Conservation (phyloP, 1,284 basidiomycete genomes). For the Earliella scabrosa region DNA sequence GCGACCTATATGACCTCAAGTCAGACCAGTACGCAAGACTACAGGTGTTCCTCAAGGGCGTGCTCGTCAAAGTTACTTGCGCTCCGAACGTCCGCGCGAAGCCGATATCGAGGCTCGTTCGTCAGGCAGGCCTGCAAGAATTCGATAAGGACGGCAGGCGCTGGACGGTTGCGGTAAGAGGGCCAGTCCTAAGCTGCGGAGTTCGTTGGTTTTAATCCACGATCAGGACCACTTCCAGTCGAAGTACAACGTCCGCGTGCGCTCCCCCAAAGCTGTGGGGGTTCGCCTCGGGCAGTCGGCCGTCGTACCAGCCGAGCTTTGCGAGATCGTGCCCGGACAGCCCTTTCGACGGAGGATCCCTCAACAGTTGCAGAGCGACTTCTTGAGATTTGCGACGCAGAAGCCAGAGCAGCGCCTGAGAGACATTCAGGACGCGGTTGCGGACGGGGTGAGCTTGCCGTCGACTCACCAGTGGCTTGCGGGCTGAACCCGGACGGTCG, state of each 20-base stretch:
- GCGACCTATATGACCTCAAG: constrained; percentile 25
- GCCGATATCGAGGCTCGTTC: constrained; percentile 30
- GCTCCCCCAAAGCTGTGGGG: constrained; percentile 43
- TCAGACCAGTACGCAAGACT: constrained; percentile 31
- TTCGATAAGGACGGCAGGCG: constrained; percentile 39
- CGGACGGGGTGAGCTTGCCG: constrained; percentile 25
- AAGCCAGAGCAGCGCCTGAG: constrained; percentile 41
- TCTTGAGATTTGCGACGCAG: constrained; percentile 49
- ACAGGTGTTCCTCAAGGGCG: constrained; percentile 37
- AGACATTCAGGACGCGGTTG: constrained; percentile 40
- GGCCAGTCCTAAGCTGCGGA: background rate
- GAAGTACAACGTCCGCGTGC: constrained; percentile 35
- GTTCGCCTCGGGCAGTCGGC: constrained; percentile 36
- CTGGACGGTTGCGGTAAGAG: constrained; percentile 39
- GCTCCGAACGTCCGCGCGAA: constrained; percentile 8
- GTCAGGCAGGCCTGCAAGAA: constrained; percentile 27
- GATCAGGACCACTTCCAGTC: constrained; percentile 23
- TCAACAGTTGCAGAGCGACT: constrained; percentile 39
- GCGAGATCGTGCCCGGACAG: constrained; percentile 49
- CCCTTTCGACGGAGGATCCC: constrained; percentile 51
- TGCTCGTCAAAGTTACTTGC: constrained; percentile 29
- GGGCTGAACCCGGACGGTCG: too few species aligned
- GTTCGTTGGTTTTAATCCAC: background rate
- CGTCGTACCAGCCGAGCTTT: constrained; percentile 54
- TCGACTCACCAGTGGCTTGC: too few species aligned